Evolutionary conservation across 192 early-diverging fungal genomes (phyloP), one percentile per base, ranked within the genome.

Genomic region (Podochytrium sp.): DNA sequence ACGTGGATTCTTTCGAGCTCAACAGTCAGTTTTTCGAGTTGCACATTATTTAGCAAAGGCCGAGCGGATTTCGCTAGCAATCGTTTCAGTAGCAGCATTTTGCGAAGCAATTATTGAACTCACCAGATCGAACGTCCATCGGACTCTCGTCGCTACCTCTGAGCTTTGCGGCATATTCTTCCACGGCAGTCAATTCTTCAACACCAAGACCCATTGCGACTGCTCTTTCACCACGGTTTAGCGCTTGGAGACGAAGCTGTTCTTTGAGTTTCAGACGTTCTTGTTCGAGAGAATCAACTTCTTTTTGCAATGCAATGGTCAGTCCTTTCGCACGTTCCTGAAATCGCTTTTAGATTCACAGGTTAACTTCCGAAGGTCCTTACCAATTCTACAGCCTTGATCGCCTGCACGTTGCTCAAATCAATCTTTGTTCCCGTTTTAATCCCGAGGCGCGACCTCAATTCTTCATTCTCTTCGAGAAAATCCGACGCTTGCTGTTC

Each of bases 251-350:
- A 6, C 86, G 62, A 41, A 85, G 60, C 6, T 52, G 29, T 6
- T 71, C 47, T 72, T 87, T 87, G 14, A 87, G 58, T 47, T 76
- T 68, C 12, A 87, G 40, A 38, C 86, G 37, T 70, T 87, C 86
- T 47, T 87, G 81, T 51, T 87, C 86, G 49, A 87, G 59, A 33
- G 43, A 18, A n/a, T 87, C 81, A 35, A 87, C 76, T 66, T 87
- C 86, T 33, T 71, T 65, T 47, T 84, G 78, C 2, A 87, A 71
- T n/a, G 71, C 40, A 6, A 70, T 42, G 34, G 56, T 78, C 25
- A 87, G 61, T 4, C 79, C 68, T 49, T 71, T 76, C 3, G 71
- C 25, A 69, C 84, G 41, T 78, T 87, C 79, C 78, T 80, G n/a
- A 30, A 5, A 16, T 18, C 25, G 30, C 7, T 47, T 20, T 55